A percentile compares a stretch with the other conserved stretches of the same genome.
phyloP scores from a whole-genome alignment of 176 grass and related monocot genomes.

The Zea mays region Zm-B73-REFERENCE-NAM-5.0 NC_050105.1:19719501-19720000 shows the following conservation, averaged over 20 bases:
- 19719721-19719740: neutral
- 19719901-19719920: constrained; percentile 80
- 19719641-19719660: neutral
- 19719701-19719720: neutral
- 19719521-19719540: constrained; percentile 38
- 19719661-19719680: neutral
- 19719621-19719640: neutral
- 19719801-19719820: neutral
- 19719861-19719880: constrained; percentile 59
- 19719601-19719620: neutral
- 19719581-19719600: constrained; percentile 9
- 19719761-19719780: neutral
- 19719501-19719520: constrained; percentile 77
- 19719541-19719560: neutral
- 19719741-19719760: neutral
- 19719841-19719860: constrained; percentile 74
- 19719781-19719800: neutral
- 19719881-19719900: constrained; percentile 85
- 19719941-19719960: constrained; percentile 50
- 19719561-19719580: neutral
- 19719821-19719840: neutral
- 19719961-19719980: constrained; percentile 61
- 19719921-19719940: constrained; percentile 58
- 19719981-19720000: constrained; percentile 83
- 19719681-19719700: neutral